Conservation (phyloP, 1,139 yeast genomes). For the Zygosaccharomyces pseudobailii region DNA sequence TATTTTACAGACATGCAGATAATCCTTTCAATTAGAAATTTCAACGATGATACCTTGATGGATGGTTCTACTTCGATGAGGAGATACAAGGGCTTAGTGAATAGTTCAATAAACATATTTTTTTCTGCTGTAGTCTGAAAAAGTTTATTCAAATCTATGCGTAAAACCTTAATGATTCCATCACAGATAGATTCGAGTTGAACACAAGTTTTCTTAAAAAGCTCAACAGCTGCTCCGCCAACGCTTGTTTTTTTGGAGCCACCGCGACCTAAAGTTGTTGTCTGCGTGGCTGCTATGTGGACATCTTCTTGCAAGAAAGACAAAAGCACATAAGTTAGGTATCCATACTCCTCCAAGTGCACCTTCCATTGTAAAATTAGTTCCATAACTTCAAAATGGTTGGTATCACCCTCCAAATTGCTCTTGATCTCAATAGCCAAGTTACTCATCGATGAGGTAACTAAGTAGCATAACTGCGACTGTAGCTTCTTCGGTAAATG, state of each 20-base stretch:
- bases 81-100: constrained; percentile 69
- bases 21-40: constrained; percentile 55
- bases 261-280: constrained; percentile 16
- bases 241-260: constrained; percentile 11
- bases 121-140: constrained; percentile 81
- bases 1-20: constrained; percentile 67
- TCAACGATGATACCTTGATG: constrained; percentile 54
- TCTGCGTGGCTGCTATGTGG: constrained; percentile 27
- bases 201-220: constrained; percentile 52
- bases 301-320: constrained; percentile 43
- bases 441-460: constrained; percentile 48
- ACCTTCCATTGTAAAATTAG: constrained; percentile 46
- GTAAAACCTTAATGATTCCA: constrained; percentile 38
- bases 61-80: constrained; percentile 74
- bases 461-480: constrained; percentile 51
- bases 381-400: constrained; percentile 54
- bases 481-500: constrained; percentile 44
- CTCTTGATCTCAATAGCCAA: constrained; percentile 34
- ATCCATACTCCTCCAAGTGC: constrained; percentile 61
- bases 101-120: constrained; percentile 63
- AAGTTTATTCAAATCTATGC: constrained; percentile 50
- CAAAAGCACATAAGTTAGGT: constrained; percentile 53
- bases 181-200: constrained; percentile 53
- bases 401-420: constrained; percentile 32
- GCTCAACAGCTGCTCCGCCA: constrained; percentile 34